Conservation (phyloP, 495 filamentous ascomycete genomes). For the Neurospora sublineolata region DNA sequence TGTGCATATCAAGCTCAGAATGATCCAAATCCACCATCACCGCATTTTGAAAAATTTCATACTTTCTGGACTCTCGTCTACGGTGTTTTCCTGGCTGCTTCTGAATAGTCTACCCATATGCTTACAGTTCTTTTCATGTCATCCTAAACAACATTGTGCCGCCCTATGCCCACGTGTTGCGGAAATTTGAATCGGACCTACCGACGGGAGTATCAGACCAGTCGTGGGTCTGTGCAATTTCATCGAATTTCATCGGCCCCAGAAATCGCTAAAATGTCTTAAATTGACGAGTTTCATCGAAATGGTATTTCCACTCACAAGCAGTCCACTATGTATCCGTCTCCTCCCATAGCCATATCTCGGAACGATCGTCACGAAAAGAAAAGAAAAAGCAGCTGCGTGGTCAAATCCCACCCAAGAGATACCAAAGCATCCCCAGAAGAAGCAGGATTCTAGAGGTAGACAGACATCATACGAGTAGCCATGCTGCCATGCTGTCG, state of each 20-base stretch:
- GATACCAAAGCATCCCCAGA: not conserved
- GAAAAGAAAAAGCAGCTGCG: not conserved
- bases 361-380: not conserved
- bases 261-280: not conserved
- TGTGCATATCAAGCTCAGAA: not conserved
- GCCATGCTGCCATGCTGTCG: not conserved
- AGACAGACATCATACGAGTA: not conserved
- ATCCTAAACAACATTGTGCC: no score
- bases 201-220: not conserved
- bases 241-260: not conserved
- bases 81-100: no score
- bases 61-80: not conserved
- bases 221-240: not conserved
- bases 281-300: not conserved
- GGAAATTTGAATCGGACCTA: not conserved
- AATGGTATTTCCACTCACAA: not conserved
- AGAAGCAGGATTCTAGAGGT: not conserved
- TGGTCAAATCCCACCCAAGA: not conserved
- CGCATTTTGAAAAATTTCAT: not conserved
- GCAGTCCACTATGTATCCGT: not conserved
- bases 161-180: not conserved
- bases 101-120: no score
- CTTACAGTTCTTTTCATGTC: not conserved
- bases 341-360: not conserved
- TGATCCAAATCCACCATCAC: not conserved